These are phyloP conservation scores for Geoglossum cookeanum DNA, from an alignment of 2,329 filamentous ascomycete species.

Conservation along the genomic window DNA sequence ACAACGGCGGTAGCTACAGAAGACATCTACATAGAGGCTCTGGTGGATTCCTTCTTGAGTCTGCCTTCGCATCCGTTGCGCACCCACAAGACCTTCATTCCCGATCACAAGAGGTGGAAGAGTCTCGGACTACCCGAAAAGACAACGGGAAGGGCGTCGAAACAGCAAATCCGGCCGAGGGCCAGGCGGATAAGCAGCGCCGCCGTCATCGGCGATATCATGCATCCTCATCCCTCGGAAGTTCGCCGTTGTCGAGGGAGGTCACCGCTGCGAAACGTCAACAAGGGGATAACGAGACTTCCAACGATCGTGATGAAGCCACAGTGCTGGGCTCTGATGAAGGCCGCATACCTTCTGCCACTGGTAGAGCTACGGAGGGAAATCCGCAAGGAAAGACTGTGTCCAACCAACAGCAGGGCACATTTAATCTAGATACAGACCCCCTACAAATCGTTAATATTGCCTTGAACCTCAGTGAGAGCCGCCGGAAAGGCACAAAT, in stretches of 20 bases:
- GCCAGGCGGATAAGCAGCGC: slow-evolving; percentile 17
- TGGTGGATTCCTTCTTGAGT: slow-evolving; percentile 27
- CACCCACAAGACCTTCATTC: slow-evolving; percentile 12
- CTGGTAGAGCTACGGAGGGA: not conserved
- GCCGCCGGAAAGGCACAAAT: slow-evolving; percentile 43
- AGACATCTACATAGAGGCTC: slow-evolving; percentile 13
- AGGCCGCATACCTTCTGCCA: not conserved
- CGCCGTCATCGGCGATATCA: slow-evolving; percentile 18
- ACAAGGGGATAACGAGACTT: slow-evolving; percentile 5
- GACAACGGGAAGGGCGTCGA: slow-evolving; percentile 23
- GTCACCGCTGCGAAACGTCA: slow-evolving; percentile 11
- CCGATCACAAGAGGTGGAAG: slow-evolving; percentile 13
- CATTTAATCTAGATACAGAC: slow-evolving; percentile 43
- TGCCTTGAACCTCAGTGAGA: slow-evolving; percentile 75
- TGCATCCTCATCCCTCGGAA: slow-evolving; percentile 13
- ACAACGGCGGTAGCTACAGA: slow-evolving; percentile 1
- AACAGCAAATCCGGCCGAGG: slow-evolving; percentile 17
- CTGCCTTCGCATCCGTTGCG: slow-evolving; percentile 16
- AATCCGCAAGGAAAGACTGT: not conserved
- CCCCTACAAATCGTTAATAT: slow-evolving; percentile 83
- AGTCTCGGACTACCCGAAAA: slow-evolving; percentile 15
- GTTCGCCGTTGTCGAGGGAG: slow-evolving; percentile 15
- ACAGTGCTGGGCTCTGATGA: slow-evolving; percentile 2
- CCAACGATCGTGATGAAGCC: slow-evolving; percentile 6
- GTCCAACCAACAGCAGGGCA: not conserved